Base-by-base conservation (phyloP, 2,329 filamentous ascomycete species). In the Fusarium citri region DNA sequence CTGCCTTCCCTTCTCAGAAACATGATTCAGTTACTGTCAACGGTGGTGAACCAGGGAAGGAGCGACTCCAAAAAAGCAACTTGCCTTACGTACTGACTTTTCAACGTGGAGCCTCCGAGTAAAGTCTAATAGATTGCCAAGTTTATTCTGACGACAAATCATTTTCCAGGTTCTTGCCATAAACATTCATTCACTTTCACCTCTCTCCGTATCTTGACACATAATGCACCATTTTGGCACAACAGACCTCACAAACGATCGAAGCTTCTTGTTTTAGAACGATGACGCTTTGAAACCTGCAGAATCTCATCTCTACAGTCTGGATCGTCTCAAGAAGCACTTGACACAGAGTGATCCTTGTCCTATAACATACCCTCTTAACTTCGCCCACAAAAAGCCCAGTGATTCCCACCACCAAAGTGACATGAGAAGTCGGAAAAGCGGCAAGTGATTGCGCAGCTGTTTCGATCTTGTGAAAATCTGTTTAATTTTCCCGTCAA, bases 271-370 rank as follows among this genome's bases (percentile, higher is more conserved):
- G 66, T 69, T 69, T 64, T 57, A 45, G 54, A 48, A 41, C 59
- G 45, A 46, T 48, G 31, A 51, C 53, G 37, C 10, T 60, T 42
- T 70, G 68, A 70, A 71, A 71, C 68, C 5, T 34, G 28, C 41
- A 55, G 23, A 59, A 54, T 55, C 53, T 25, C 55, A 68, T 54
- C 50, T 48, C 56, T 23, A 55, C 40, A 48, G 68, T 71, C 64
- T 58, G 64, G 67, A 68, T 70, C 47, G 58, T 69, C 67, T 48
- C 64, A 64, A 68, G 56, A 64, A 55, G 23, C 43, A 50, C 51
- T 71, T 65, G 68, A 50, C 51, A 45, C 54, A 30, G 31, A 34
- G 40, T 31, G 31, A 26, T 40, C 67, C 58, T 59, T 68, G 67
- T 48, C 46, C 45, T 34, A 58, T 34, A 58, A 22, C 45, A 56